Conservation (phyloP, 768 basidiomycete species). For the Suillus spraguei region DNA sequence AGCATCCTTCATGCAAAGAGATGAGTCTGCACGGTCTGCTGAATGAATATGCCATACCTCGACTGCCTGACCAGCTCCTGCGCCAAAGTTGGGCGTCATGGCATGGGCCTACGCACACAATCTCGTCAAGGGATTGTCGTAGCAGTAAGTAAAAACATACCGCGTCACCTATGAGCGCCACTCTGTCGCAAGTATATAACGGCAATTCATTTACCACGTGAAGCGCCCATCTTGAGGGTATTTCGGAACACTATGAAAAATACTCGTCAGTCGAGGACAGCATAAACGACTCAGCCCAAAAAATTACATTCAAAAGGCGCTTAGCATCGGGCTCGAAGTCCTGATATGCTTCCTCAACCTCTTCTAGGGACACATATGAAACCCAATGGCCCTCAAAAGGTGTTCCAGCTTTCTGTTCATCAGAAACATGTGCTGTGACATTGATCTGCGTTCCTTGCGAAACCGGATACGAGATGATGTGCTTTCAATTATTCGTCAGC, state of each 20-base stretch:
- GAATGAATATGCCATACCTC: constrained; percentile 38
- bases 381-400: constrained; percentile 30
- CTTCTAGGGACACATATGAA: constrained; percentile 28
- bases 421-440: constrained; percentile 32
- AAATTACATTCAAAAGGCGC: constrained; percentile 18
- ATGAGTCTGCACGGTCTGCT: background rate
- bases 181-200: constrained; percentile 37
- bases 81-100: constrained; percentile 56
- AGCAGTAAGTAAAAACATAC: background rate
- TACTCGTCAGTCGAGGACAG: constrained; percentile 7
- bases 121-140: background rate
- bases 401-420: constrained; percentile 30
- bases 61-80: constrained; percentile 60
- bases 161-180: constrained; percentile 25
- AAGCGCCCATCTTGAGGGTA: constrained; percentile 44
- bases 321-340: constrained; percentile 38
- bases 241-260: constrained; percentile 32
- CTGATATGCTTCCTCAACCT: constrained; percentile 28
- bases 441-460: constrained; percentile 36
- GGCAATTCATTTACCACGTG: constrained; percentile 41
- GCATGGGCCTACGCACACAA: constrained; percentile 36
- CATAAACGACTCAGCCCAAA: background rate
- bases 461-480: constrained; percentile 41
- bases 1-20: constrained; percentile 18
- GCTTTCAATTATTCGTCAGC: constrained; percentile 25